Percentiles rank a stretch among this genome's conserved stretches.
These are phyloP conservation scores for Bolboschoenoplectus hybrid DNA, from an alignment of 202 grass and related monocot species.

Conservation along the genomic window DNA sequence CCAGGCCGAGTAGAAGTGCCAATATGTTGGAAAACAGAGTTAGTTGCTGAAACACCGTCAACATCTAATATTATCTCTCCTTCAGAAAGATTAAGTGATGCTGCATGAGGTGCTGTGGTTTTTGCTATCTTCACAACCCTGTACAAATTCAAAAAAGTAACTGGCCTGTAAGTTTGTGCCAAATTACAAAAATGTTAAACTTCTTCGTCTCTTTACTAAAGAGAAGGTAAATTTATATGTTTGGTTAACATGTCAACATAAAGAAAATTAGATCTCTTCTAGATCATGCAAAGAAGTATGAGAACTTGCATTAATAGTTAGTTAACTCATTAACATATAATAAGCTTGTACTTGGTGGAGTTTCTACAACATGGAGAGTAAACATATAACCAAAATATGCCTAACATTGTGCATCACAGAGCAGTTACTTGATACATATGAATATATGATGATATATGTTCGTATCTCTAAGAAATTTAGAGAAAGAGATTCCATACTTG, in stretches of 20 bases:
- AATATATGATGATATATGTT: background rate
- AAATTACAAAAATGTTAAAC: background rate
- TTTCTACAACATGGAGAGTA: background rate
- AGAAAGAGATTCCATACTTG: conserved; percentile 45
- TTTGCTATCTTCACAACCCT: conserved; percentile 63
- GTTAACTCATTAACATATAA: background rate
- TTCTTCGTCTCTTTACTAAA: background rate
- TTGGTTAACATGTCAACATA: background rate
- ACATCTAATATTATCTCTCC: conserved; percentile 79
- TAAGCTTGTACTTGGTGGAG: conserved; percentile 1
- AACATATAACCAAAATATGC: conserved; percentile 12
- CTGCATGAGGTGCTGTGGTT: conserved; percentile 47
- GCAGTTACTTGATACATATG: background rate
- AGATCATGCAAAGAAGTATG: background rate
- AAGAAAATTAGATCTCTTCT: background rate
- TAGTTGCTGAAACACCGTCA: conserved; percentile 64
- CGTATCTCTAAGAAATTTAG: background rate
- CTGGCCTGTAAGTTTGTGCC: background rate
- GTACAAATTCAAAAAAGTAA: background rate
- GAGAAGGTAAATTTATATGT: background rate
- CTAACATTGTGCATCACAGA: conserved; percentile 19
- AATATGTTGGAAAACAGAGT: conserved; percentile 78
- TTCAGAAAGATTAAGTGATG: conserved; percentile 50
- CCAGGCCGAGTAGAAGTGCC: conserved; percentile 87
- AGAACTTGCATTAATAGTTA: background rate